Conservation (phyloP, 108 stramenopile genomes). For the Pseudonitzschia pungens region DNA sequence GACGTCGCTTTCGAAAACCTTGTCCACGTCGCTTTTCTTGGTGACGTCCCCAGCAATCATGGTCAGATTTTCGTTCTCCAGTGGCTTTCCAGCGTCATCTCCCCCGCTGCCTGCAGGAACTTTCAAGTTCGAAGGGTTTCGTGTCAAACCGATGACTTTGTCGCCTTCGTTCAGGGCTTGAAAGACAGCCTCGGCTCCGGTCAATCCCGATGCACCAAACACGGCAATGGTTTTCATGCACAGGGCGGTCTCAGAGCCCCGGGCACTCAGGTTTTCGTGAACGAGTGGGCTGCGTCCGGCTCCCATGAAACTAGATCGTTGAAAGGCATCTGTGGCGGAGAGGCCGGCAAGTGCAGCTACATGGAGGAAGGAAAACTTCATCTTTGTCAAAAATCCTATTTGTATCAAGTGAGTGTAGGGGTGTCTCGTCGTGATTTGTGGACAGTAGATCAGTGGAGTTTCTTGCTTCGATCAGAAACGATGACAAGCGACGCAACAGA, state of each 20-base stretch:
- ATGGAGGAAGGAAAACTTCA: constrained; percentile 17
- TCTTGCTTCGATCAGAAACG: too few species aligned
- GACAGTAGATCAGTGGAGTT: too few species aligned
- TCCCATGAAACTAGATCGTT: constrained; percentile 17
- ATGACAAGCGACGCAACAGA: too few species aligned
- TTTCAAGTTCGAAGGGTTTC: constrained; percentile 74
- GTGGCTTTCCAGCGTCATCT: constrained; percentile 66
- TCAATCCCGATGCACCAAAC: constrained; percentile 89
- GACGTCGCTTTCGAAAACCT: constrained; percentile 82
- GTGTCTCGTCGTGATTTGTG: too few species aligned
- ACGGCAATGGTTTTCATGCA: constrained; percentile 75
- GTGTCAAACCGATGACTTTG: constrained; percentile 81
- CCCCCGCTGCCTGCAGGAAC: constrained; percentile 85
- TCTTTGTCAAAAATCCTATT: background rate
- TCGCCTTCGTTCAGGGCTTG: constrained; percentile 87
- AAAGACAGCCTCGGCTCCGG: constrained; percentile 82
- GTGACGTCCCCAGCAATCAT: constrained; percentile 87
- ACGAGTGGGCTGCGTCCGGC: constrained; percentile 1
- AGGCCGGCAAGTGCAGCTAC: background rate
- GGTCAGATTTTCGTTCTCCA: constrained; percentile 68
- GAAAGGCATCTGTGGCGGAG: constrained; percentile 10
- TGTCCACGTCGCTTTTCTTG: constrained; percentile 80
- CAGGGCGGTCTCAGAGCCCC: constrained; percentile 10
- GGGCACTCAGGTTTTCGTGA: background rate
- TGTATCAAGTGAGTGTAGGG: too few species aligned